Evolutionary conservation across 2,329 filamentous ascomycete genomes (phyloP).

Genomic region (Colletotrichum plurivorum): DNA sequence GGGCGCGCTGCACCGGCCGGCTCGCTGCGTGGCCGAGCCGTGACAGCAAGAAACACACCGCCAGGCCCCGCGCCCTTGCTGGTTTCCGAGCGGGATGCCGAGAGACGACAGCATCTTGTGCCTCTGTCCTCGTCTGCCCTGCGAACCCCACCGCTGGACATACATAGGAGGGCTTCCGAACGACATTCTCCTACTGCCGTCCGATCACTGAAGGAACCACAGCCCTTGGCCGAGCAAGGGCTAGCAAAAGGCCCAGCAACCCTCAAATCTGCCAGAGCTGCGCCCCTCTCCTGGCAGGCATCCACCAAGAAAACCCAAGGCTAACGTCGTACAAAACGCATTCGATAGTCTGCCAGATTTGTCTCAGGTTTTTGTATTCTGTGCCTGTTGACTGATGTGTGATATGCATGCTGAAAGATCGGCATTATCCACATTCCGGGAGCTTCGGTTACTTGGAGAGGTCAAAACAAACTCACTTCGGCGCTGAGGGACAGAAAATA

Average conservation of each 20-base stretch:
- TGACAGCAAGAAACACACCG: too few species aligned
- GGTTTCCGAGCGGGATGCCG: too few species aligned
- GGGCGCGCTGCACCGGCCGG: conserved; percentile 8
- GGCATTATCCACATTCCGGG: not conserved
- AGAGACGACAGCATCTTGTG: too few species aligned
- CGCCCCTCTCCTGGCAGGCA: not conserved
- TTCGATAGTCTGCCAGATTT: too few species aligned
- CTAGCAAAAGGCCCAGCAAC: not conserved
- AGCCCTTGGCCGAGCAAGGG: not conserved
- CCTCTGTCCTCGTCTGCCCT: too few species aligned
- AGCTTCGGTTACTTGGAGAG: not conserved
- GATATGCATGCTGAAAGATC: not conserved
- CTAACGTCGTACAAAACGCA: not conserved
- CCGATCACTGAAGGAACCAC: not conserved
- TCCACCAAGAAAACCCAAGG: not conserved
- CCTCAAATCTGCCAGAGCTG: not conserved
- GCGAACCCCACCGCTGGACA: too few species aligned
- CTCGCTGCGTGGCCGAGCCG: conserved; percentile 1
- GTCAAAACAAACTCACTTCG: conserved; percentile 18
- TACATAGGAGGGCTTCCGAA: too few species aligned
- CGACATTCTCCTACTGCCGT: too few species aligned
- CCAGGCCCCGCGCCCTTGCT: too few species aligned
- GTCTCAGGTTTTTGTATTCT: too few species aligned
- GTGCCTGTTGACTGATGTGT: too few species aligned
- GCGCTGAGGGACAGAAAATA: not conserved